These are phyloP conservation scores for Cryptosporidium meleagridis DNA, from an alignment of 169 alveolate species.

Conservation along the genomic window DNA sequence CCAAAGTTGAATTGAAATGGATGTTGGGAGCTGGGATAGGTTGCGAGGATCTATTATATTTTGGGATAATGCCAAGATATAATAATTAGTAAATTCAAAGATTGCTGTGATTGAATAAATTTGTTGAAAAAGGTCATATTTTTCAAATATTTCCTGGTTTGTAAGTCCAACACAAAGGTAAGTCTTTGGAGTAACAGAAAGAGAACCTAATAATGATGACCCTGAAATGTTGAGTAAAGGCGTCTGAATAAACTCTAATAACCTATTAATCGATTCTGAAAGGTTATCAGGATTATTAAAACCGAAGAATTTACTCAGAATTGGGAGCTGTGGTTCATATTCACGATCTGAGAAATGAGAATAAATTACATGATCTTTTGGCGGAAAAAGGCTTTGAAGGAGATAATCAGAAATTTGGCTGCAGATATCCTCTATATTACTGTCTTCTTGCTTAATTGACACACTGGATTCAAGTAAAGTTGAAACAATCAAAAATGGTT, in stretches of 20 bases:
- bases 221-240: constrained; percentile 44
- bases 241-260: constrained; percentile 32
- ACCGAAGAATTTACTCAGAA: constrained; percentile 23
- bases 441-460: background rate
- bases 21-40: background rate
- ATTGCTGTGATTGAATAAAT: constrained; percentile 48
- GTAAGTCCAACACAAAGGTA: constrained; percentile 16
- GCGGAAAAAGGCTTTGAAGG: constrained; percentile 63
- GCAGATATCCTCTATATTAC: constrained; percentile 15
- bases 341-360: background rate
- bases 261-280: constrained; percentile 20
- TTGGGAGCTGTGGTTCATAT: background rate
- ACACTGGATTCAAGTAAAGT: constrained; percentile 4
- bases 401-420: constrained; percentile 43
- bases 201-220: constrained; percentile 18
- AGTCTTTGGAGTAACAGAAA: constrained; percentile 33
- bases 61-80: background rate
- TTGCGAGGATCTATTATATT: background rate
- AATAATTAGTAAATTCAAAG: constrained; percentile 30
- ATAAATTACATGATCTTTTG: constrained; percentile 21
- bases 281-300: background rate
- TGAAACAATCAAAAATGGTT: constrained; percentile 25
- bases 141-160: constrained; percentile 37
- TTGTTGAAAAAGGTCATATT: constrained; percentile 64
- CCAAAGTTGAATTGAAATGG: constrained; percentile 40